phyloP scores from a whole-genome alignment of 169 alveolate genomes.

The Eimeria praecox region DNA sequence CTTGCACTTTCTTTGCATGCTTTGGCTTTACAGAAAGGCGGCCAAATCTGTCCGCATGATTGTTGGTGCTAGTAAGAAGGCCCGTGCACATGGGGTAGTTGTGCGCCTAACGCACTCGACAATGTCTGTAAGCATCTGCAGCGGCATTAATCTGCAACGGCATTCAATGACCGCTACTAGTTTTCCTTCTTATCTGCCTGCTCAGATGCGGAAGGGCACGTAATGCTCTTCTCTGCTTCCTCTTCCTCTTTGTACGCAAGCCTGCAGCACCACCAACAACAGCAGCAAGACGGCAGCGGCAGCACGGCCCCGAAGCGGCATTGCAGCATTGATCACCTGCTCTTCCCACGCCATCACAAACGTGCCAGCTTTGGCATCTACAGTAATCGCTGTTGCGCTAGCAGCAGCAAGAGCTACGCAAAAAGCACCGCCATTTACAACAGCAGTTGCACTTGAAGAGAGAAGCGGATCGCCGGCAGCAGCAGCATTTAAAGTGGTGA shows the following conservation, averaged over 20 bases:
- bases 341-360: not conserved
- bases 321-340: not conserved
- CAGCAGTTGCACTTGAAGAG: not conserved
- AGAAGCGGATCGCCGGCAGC: not conserved
- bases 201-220: not conserved
- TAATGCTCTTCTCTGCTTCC: not conserved
- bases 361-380: not conserved
- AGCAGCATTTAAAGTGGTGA: not conserved
- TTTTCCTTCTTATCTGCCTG: constrained; percentile 50
- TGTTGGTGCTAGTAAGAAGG: not conserved
- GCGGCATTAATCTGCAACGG: too few species aligned
- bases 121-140: not conserved
- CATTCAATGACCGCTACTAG: not conserved
- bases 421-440: not conserved
- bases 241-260: constrained; percentile 68
- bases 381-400: not conserved
- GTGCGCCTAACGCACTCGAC: not conserved
- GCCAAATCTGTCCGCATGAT: not conserved
- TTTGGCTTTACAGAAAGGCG: not conserved
- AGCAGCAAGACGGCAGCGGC: not conserved
- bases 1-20: not conserved
- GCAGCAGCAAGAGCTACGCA: not conserved
- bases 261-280: constrained; percentile 10
- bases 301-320: not conserved
- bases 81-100: not conserved